Base-by-base conservation (phyloP, 306 rosid species). In the Corylus americana region DNA sequence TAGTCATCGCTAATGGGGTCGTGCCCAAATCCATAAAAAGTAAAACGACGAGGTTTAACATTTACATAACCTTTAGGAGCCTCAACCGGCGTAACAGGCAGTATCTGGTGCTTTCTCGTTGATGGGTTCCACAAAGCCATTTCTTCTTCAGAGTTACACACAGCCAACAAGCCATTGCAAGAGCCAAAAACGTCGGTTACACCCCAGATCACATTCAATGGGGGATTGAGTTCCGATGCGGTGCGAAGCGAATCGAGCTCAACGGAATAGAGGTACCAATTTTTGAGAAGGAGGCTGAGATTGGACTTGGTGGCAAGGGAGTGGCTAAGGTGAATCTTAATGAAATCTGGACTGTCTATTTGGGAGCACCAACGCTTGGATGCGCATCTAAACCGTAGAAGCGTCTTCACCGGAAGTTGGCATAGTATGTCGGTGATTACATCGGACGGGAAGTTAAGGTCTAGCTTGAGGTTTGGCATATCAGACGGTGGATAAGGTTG, bases 341-440 rank as follows among this genome's bases (percentile, higher is more conserved):
- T n/a, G 29, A 68, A 68, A 68, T 68, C 72, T 10, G 51, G 51
- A 68, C 72, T 2, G 72, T 42, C 50, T 8, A 68, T 68, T n/a
- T 68, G 29, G 16, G 72, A 68, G 25, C 51, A n/a, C 72, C 72
- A 68, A 68, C 51, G 51, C 42, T 42, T 68, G 16, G 51, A 42
- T 9, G 18, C 8, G 51, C 72, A 42, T 37, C 72, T 42, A 27
- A 68, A 68, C 8, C 51, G 72, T 9, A 68, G 29, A 6, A 68
- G 72, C 42, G 72, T 39, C 48, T 68, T 68, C 48, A 68, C 51
- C 22, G 72, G 72, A 68, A 68, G 51, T 18, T 68, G 72, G 72
- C 22, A 68, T 1, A 68, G 50, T 27, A 68, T 42, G 0, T 68
- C 72, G 14, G 16, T 18, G 5, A 9, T 68, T 10, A 68, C 27